Conservation (phyloP, 306 rosid genomes). For the Malus orientalis region DNA sequence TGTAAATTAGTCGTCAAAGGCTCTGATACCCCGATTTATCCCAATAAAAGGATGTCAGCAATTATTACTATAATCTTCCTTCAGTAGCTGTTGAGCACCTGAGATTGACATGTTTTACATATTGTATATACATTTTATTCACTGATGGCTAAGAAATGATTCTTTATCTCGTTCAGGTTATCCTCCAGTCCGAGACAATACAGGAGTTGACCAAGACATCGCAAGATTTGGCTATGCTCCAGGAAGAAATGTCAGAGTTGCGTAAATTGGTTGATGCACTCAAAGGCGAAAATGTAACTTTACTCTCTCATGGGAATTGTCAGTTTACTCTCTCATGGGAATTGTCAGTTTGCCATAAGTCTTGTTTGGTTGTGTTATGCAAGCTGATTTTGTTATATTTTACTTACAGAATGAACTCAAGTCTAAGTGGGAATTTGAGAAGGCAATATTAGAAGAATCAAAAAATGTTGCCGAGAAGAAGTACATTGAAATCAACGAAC, state of each 20-base stretch:
- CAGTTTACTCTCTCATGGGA: no score
- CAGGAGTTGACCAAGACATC: conserved; percentile 92
- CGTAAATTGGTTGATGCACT: conserved; percentile 45
- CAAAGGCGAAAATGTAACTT: conserved; percentile 58
- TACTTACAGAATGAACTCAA: conserved; percentile 56
- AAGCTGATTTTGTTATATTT: neutral
- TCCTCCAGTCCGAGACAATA: conserved; percentile 92
- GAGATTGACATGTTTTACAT: neutral
- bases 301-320: neutral
- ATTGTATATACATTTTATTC: neutral
- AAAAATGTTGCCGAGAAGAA: conserved; percentile 64
- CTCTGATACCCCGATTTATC: neutral
- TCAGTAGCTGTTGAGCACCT: neutral
- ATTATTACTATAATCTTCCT: neutral
- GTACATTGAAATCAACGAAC: conserved; percentile 76
- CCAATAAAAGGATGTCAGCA: neutral
- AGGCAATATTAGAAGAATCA: conserved; percentile 40
- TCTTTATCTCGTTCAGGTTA: conserved; percentile 43
- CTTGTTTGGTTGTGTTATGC: neutral
- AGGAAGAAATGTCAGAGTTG: conserved; percentile 61
- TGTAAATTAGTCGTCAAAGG: neutral
- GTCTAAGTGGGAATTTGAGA: conserved; percentile 67
- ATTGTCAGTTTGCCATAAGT: conserved; percentile 1
- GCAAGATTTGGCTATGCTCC: conserved; percentile 56
- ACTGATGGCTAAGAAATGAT: neutral